Conservation (phyloP, 164 flowering plant genomes). For the Cinnamomum micranthum region DNA sequence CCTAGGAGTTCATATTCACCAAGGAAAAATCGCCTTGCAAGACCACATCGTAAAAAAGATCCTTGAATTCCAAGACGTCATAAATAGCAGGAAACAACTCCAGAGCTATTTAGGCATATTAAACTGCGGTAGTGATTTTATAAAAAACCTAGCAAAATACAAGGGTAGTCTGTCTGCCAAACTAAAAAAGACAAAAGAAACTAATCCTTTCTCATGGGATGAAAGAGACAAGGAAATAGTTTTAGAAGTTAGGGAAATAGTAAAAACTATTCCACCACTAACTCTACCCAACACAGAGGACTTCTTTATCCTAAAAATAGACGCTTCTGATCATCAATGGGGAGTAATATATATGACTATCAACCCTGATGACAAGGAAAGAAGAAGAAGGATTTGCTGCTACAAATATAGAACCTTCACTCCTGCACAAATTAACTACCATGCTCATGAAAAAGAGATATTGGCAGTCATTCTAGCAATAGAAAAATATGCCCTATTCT, state of each 20-base stretch:
- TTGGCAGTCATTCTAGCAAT: not conserved
- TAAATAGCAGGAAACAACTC: not conserved
- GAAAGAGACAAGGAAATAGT: not conserved
- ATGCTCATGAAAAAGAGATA: constrained; percentile 1
- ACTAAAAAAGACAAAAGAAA: too few species aligned
- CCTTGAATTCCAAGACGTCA: not conserved
- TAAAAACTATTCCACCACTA: not conserved
- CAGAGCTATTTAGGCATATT: not conserved
- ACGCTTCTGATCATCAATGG: constrained; percentile 6
- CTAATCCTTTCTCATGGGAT: not conserved
- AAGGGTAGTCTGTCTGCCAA: not conserved
- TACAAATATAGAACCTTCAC: constrained; percentile 2
- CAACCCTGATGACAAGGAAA: not conserved
- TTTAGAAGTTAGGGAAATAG: not conserved
- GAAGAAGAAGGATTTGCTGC: not conserved
- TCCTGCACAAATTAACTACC: not conserved
- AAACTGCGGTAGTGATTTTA: not conserved
- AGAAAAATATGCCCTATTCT: too few species aligned
- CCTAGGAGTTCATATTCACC: not conserved
- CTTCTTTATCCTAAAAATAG: not conserved
- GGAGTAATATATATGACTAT: not conserved
- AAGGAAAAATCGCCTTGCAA: constrained; percentile 1
- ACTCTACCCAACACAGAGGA: not conserved
- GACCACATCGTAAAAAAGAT: not conserved
- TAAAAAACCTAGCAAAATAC: not conserved